Base-by-base conservation (phyloP, 331 rosid genomes). In the Rosa hybrid region DNA sequence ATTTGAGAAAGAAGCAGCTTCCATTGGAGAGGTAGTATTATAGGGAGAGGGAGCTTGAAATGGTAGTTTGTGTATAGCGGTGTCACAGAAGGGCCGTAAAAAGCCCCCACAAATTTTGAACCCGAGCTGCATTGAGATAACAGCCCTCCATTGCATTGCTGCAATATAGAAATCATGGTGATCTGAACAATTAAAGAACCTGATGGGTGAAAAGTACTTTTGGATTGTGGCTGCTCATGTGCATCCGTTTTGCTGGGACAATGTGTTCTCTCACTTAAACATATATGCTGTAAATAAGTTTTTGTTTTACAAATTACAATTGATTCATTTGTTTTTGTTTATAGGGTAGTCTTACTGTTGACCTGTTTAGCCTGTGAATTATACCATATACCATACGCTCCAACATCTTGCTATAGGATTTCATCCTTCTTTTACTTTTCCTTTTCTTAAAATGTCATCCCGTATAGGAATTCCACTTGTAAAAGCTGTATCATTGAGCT, bases 1-100 rank as follows among this genome's bases (percentile, higher is more conserved):
- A 76, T 85, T 95, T 6, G 92, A 93, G 83, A 50, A 76, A 30
- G 97, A 88, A 86, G 88, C 82, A 83, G 83, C 87, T 51, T 49
- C 80, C 14, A 59, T 71, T 23, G 81, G 45, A 64, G 90, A 74
- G 75, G 83, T 73, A 39, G 81, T 82, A 63, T 84, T 87, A 77
- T 90, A 88, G 88, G 72, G 48, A 59, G 51, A 60, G 27, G 49
- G 23, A 59, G 21, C 13, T 48, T 54, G 41, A 21, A 54, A 45
- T 44, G 18, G 18, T 48, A 74, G 27, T 53, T 80, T 46, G 83
- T 78, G 45, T 49, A 74, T 54, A 74, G 21, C 30, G 17, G 49
- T 8, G 60, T 54, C 39, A 27, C 11, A 25, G 21, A 25, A 42
- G 30, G 51, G 56, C 8, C 60, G 0, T 56, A 38, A 45, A 46